Evolutionary conservation across 768 basidiomycete species (phyloP).

Genomic region (Tephrocybe sp.): DNA sequence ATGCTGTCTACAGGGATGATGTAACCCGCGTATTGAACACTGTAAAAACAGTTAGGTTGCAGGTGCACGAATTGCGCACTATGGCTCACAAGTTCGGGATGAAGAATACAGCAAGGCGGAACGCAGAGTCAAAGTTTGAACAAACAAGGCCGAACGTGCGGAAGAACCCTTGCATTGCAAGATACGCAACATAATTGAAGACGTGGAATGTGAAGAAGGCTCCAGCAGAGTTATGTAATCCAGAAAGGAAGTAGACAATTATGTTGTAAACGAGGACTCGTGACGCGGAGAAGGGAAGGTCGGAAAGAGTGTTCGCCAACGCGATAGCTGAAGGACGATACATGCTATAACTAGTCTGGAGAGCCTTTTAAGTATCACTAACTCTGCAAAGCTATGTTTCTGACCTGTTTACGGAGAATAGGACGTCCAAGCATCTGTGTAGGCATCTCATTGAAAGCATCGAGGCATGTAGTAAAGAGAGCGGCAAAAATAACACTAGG

Average conservation of each 20-base stretch:
- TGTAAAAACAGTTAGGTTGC: neutral
- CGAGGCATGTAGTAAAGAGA: slow-evolving; percentile 64
- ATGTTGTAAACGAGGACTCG: slow-evolving; percentile 63
- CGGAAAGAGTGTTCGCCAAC: slow-evolving; percentile 65
- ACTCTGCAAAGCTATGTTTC: neutral
- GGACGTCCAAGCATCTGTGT: slow-evolving; percentile 80
- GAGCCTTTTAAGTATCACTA: neutral
- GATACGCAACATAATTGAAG: slow-evolving; percentile 62
- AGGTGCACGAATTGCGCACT: neutral
- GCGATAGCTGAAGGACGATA: slow-evolving; percentile 67
- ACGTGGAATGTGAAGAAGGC: slow-evolving; percentile 62
- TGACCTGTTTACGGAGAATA: slow-evolving; percentile 64
- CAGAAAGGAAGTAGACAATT: slow-evolving; percentile 69
- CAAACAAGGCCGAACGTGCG: slow-evolving; percentile 63
- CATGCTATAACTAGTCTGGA: slow-evolving; percentile 58
- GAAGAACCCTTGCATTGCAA: slow-evolving; percentile 86
- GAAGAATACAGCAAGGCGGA: slow-evolving; percentile 62
- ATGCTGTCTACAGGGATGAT: slow-evolving; percentile 66
- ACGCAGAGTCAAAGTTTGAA: slow-evolving; percentile 45
- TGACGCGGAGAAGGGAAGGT: slow-evolving; percentile 65
- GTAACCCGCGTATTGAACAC: slow-evolving; percentile 61
- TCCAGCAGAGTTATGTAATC: slow-evolving; percentile 42
- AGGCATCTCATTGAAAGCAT: slow-evolving; percentile 77
- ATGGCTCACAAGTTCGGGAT: slow-evolving; percentile 63
- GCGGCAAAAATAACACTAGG: slow-evolving; percentile 67